Conservation (phyloP, 225 moss, liverwort and hornwort genomes). For the Sphagnum contortum region DNA sequence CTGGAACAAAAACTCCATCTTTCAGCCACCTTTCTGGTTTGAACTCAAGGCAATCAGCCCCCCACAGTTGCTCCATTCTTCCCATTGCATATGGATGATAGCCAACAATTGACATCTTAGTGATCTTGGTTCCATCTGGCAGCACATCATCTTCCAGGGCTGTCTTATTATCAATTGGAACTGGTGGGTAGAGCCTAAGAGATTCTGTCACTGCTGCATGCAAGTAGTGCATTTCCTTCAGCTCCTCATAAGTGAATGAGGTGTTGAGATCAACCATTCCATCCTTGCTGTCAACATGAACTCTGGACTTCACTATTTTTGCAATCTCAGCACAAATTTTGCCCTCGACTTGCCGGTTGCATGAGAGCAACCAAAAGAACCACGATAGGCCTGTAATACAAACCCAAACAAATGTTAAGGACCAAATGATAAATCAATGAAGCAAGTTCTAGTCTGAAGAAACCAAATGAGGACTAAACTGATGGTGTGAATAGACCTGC, state of each 20-base stretch:
- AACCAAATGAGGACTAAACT: too few relatives aligned
- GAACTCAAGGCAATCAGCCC: constrained; percentile 19
- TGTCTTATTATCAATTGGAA: constrained; percentile 11
- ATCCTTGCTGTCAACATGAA: too few relatives aligned
- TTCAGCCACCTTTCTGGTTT: constrained; percentile 28
- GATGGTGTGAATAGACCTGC: constrained; percentile 2
- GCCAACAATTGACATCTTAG: neutral
- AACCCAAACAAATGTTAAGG: too few relatives aligned
- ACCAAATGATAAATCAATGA: too few relatives aligned
- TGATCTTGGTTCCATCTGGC: constrained; percentile 20
- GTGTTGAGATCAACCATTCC: too few relatives aligned
- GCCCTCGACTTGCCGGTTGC: constrained; percentile 13
- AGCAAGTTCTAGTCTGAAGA: too few relatives aligned
- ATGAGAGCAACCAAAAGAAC: constrained; percentile 36
- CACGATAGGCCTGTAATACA: constrained; percentile 1
- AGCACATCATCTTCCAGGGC: constrained; percentile 10
- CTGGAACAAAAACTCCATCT: constrained; percentile 13
- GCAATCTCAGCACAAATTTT: constrained; percentile 14
- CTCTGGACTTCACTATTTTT: too few relatives aligned
- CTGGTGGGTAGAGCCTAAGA: constrained; percentile 17
- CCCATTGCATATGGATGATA: constrained; percentile 26
- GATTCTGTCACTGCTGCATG: constrained; percentile 17
- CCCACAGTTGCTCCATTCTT: constrained; percentile 23
- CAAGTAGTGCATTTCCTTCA: constrained; percentile 7
- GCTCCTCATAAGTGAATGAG: neutral